A percentile compares a stretch with the other conserved stretches of the same genome.
Evolutionary conservation across 2,329 filamentous ascomycete species (phyloP).

Genomic region (Periconia macrospinosa): DNA sequence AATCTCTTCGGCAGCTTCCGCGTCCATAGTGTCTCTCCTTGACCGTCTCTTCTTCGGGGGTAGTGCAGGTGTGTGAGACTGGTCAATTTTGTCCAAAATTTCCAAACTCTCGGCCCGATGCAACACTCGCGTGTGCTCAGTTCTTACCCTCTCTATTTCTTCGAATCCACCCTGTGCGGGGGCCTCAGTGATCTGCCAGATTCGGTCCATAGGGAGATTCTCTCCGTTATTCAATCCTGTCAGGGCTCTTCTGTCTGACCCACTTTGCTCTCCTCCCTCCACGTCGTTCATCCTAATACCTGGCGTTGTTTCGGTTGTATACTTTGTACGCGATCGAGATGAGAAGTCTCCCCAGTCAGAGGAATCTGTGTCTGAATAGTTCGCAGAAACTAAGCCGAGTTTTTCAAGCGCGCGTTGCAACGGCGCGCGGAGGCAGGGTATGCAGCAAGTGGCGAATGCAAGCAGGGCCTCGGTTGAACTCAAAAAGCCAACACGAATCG

Average conservation of each 20-base stretch:
- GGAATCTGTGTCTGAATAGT: constrained; percentile 9
- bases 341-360: constrained; percentile 7
- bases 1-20: not conserved
- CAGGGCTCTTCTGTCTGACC: constrained; percentile 14
- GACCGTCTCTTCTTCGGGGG: not conserved
- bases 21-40: not conserved
- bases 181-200: constrained; percentile 17
- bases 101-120: not conserved
- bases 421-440: constrained; percentile 20
- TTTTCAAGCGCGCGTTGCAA: constrained; percentile 17
- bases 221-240: not conserved
- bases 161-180: not conserved
- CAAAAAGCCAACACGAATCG: constrained; percentile 18
- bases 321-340: not conserved
- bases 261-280: constrained; percentile 5
- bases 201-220: constrained; percentile 6
- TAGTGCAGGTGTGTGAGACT: not conserved
- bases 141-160: not conserved
- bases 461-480: constrained; percentile 18
- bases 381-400: not conserved
- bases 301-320: not conserved
- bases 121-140: not conserved
- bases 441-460: constrained; percentile 18
- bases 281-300: constrained; percentile 7
- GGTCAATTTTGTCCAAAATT: not conserved